Evolutionary conservation across 2,329 filamentous ascomycete species (phyloP), one percentile per base, ranked within the genome.

Genomic region (Aspergillus sp.): DNA sequence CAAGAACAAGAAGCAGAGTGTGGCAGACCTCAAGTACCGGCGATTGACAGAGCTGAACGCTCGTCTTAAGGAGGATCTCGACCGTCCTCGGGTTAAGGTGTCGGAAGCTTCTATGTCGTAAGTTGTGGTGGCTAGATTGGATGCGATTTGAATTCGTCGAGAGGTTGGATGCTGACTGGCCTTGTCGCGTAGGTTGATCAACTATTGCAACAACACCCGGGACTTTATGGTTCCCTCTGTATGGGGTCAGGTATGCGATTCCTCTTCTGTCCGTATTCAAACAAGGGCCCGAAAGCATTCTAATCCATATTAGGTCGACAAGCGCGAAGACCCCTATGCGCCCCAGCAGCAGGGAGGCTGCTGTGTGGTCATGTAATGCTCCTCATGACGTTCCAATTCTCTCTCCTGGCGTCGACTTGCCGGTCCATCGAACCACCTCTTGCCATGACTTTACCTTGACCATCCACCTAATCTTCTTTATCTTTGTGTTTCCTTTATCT

Each of bases 151-250:
- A 19, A 35, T 35, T 19, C 19, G 19, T 19, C 19, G 19, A 19
- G n/a, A 19, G 40, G 9, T 28, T n/a, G 7, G 10, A 34, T 32
- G 19, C 40, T 49, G 19, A 49, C 39, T 8, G 4, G 19, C 29
- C 19, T n/a, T 6, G 38, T 44, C 56, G 48, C 44, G 29, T 64
- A 98, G 93, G 70, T 86, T 97, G 69, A 97, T 97, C 69, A 87
- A 88, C 59, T 97, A 97, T 75, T 97, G 91, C 73, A 94, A 94
- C 72, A 90, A 88, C 71, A 96, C 93, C 60, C 86, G 91, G 71
- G 93, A 98, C 70, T 97, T 94, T 76, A 97, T 98, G 93, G 90
- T 97, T 48, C 90, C 90, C 44, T 94, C 89, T 45, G 87, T 94
- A 69, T 98, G 93, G 93, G 91, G 91, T 58, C 81, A 84, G 51